Evolutionary conservation across 495 filamentous ascomycete species (phyloP).

Genomic region (Talaromyces thailandensis): DNA sequence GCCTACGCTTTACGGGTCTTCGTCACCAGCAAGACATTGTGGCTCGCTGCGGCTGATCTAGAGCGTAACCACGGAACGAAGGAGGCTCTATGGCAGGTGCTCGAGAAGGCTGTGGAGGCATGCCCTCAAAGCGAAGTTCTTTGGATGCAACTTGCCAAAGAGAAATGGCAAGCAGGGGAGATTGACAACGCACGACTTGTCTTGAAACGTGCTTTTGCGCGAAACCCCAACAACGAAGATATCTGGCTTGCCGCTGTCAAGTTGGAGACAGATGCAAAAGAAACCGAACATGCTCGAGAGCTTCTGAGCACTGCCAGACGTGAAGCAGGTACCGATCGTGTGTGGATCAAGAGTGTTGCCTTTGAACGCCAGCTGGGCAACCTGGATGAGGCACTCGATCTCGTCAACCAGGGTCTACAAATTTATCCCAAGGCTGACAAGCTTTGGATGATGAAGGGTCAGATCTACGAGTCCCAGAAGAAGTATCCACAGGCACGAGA

Average conservation of each 20-base stretch:
- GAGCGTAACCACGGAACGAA: conserved; percentile 84
- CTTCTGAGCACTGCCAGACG: conserved; percentile 72
- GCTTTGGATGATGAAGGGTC: conserved; percentile 97
- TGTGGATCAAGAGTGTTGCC: conserved; percentile 91
- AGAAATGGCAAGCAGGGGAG: conserved; percentile 81
- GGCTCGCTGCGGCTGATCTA: conserved; percentile 83
- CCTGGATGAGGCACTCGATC: conserved; percentile 68
- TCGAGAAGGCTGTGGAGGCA: conserved; percentile 90
- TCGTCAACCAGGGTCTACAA: conserved; percentile 79
- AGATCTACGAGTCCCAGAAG: conserved; percentile 78
- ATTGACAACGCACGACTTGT: conserved; percentile 78
- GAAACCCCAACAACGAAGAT: conserved; percentile 92
- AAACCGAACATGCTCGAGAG: conserved; percentile 70
- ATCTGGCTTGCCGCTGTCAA: conserved; percentile 95
- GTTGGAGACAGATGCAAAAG: conserved; percentile 77
- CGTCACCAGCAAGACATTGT: conserved; percentile 69
- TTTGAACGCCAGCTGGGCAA: conserved; percentile 83
- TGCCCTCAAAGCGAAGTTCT: conserved; percentile 84
- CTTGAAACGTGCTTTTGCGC: conserved; percentile 78
- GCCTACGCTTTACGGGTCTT: conserved; percentile 86
- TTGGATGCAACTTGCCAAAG: conserved; percentile 92
- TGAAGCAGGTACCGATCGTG: conserved; percentile 85
- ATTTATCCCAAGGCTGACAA: conserved; percentile 83
- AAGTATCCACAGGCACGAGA: conserved; percentile 80
- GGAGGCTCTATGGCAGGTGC: conserved; percentile 70